phyloP scores from a whole-genome alignment of 352 stramenopile genomes.

The Pythium sukuiense region DNA sequence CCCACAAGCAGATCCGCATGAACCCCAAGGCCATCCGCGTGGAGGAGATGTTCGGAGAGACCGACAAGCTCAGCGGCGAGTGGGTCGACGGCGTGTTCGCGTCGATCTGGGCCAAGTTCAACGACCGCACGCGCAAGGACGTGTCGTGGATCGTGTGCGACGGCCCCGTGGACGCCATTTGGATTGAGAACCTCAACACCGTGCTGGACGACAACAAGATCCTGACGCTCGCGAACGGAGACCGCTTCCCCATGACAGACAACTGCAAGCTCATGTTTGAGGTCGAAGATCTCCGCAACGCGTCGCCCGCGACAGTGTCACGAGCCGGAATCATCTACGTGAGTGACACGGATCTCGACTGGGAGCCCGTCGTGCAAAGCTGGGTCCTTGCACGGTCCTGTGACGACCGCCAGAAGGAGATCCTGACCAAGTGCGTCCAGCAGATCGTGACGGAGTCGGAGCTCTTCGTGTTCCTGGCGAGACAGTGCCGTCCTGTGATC shows the following conservation, averaged over 20 bases:
- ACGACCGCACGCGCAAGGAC: constrained; percentile 96
- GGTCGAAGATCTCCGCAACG: constrained; percentile 95
- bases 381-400: constrained; percentile 52
- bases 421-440: constrained; percentile 45
- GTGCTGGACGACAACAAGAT: constrained; percentile 98
- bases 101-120: constrained; percentile 98
- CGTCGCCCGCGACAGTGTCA: constrained; percentile 95
- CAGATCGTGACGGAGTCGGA: constrained; percentile 39
- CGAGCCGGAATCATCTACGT: constrained; percentile 96
- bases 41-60: constrained; percentile 98
- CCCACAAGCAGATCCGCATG: constrained; percentile 94
- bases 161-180: constrained; percentile 96
- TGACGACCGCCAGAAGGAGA: constrained; percentile 43
- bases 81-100: constrained; percentile 98
- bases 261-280: constrained; percentile 98
- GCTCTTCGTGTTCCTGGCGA: constrained; percentile 73
- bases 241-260: constrained; percentile 97
- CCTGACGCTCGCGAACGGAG: constrained; percentile 94
- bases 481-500: constrained; percentile 71
- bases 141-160: constrained; percentile 98
- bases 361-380: constrained; percentile 62
- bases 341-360: constrained; percentile 74
- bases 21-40: constrained; percentile 97
- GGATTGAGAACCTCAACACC: constrained; percentile 98
- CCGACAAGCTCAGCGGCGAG: constrained; percentile 94